Evolutionary conservation across 139 green algal genomes (phyloP).

Genomic region (Marvania coccoides): DNA sequence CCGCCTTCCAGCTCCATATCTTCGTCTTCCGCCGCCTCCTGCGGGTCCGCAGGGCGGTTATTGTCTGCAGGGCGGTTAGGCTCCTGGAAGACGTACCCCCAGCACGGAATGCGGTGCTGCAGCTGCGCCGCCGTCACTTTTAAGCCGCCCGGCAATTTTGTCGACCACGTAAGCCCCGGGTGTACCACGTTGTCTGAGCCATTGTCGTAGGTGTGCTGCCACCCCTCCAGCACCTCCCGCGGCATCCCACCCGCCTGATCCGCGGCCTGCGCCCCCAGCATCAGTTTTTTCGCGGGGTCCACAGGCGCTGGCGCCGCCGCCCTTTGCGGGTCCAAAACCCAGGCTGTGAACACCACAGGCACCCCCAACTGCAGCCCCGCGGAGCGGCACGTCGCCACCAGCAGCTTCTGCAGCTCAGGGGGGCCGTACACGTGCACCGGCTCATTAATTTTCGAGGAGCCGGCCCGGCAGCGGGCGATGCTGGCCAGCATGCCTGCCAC

Average conservation of each 20-base stretch:
- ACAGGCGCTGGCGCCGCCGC: not conserved
- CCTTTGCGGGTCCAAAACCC: constrained; percentile 12
- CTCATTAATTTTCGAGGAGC: constrained; percentile 24
- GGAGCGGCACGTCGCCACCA: constrained; percentile 15
- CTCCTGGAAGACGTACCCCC: constrained; percentile 71
- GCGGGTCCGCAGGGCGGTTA: constrained; percentile 6
- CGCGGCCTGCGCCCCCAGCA: constrained; percentile 5
- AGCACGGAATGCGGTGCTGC: constrained; percentile 78
- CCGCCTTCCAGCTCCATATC: not conserved
- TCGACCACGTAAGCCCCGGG: constrained; percentile 32
- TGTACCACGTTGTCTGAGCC: constrained; percentile 16
- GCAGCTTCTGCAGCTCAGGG: constrained; percentile 32
- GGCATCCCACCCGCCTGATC: constrained; percentile 14
- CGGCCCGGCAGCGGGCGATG: not conserved
- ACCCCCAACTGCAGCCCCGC: constrained; percentile 14
- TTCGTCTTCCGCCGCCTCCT: not conserved
- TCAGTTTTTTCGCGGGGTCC: not conserved
- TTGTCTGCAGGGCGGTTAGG: not conserved
- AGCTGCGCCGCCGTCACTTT: constrained; percentile 50
- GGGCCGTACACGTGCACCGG: constrained; percentile 36
- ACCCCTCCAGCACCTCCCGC: not conserved
- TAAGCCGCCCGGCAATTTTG: constrained; percentile 16
- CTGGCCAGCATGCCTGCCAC: constrained; percentile 45
- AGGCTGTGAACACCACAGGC: constrained; percentile 31
- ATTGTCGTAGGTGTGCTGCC: constrained; percentile 22